Conservation (phyloP, 106 monocot species). For the Xerophyta viscosa region DNA sequence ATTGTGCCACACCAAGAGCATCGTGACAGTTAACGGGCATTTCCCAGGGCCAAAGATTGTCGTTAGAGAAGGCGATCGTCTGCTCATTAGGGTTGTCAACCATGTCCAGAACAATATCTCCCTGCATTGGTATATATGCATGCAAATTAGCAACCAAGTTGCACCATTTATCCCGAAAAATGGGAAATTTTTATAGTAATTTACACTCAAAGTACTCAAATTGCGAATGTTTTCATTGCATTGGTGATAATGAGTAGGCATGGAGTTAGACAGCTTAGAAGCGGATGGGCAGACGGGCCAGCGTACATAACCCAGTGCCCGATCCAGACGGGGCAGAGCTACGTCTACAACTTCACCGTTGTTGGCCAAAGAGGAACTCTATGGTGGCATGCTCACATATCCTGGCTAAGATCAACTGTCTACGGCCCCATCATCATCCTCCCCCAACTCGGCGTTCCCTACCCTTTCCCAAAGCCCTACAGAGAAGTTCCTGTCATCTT, state of each 20-base stretch:
- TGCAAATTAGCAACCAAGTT: too few relatives aligned
- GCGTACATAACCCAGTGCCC: constrained; percentile 59
- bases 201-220: too few relatives aligned
- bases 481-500: constrained; percentile 44
- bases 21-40: constrained; percentile 11
- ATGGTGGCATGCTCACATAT: constrained; percentile 55
- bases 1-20: constrained; percentile 17
- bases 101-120: constrained; percentile 3
- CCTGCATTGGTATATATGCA: constrained; percentile 1
- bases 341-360: constrained; percentile 48
- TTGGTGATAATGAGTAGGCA: constrained; percentile 22
- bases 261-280: constrained; percentile 37
- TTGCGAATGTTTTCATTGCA: too few relatives aligned
- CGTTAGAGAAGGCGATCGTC: constrained; percentile 12
- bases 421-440: constrained; percentile 55
- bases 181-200: too few relatives aligned
- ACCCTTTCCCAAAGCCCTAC: constrained; percentile 43
- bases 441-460: constrained; percentile 31
- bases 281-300: constrained; percentile 54
- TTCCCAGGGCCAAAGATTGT: constrained; percentile 14
- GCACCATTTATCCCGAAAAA: too few relatives aligned
- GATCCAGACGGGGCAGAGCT: constrained; percentile 38
- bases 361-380: constrained; percentile 51
- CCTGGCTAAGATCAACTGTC: constrained; percentile 37
- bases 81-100: constrained; percentile 12